Evolutionary conservation across 768 basidiomycete species (phyloP), one percentile per base, ranked within the genome.

Genomic region (Tulasnella sp.): DNA sequence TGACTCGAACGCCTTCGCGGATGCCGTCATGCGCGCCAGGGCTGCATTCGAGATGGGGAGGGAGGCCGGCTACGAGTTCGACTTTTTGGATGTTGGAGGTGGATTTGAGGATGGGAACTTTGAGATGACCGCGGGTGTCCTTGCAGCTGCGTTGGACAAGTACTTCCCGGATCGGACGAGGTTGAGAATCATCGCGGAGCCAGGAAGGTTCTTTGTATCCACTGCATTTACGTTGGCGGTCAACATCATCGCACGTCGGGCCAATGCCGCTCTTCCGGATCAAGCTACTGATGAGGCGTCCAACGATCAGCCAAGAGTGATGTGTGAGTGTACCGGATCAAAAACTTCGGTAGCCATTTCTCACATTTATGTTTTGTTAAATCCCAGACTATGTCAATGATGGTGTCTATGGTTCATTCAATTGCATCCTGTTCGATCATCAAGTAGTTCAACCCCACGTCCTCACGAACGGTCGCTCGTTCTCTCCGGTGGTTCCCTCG

Each of bases 381-480:
- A n/a, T 41, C 34, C 32, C 71, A 96, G 93, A 97, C 76, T 98
- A 98, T 77, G 92, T 98, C 80, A 98, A 97, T 74, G 95, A 98
- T 71, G 96, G 96, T 45, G 92, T 99, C 42, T 99, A 99, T 71
- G 93, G 95, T 52, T 83, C 91, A 21, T 93, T 94, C 77, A 93
- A 94, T 76, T 93, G 89, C 75, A 93, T 93, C 73, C 77, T 98
- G 68, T 98, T 97, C 73, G 96, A 98, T 73, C 96, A 99, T 73
- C 93, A 95, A 69, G 77, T 79, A 60, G 85, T 85, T n/a, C 82
- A 88, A 67, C 96, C 96, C 24, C 72, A 76, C 70, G 73, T 75
- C n/a, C 69, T 79, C 41, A 76, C 77, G 30, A 68, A 76, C 61
- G 52, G 58, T 17, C 66, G 61, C 38, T 60, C 61, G 17, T 67